phyloP scores from a whole-genome alignment of 179 eudicot genomes.

The Beta corolliflora region DNA sequence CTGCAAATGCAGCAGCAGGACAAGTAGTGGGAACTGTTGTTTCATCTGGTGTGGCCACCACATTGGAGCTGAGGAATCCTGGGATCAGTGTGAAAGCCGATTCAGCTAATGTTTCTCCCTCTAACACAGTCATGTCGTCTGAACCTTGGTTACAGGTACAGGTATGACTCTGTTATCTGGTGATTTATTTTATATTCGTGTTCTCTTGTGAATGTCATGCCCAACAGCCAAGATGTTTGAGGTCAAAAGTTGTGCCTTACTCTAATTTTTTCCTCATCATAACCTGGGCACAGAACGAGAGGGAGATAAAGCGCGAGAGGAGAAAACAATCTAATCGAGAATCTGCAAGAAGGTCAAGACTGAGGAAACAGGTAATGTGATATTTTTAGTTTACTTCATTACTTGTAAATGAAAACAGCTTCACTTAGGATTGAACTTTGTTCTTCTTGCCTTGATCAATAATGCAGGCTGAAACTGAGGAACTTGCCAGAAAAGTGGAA shows the following conservation, averaged over 20 bases:
- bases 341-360: constrained; percentile 96
- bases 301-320: constrained; percentile 86
- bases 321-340: constrained; percentile 96
- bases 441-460: not conserved
- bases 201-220: not conserved
- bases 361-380: constrained; percentile 83
- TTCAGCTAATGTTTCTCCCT: constrained; percentile 44
- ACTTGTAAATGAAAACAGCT: not conserved
- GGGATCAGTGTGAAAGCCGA: constrained; percentile 36
- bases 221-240: not conserved
- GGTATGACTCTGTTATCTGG: not conserved
- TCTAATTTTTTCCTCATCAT: not conserved
- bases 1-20: constrained; percentile 35
- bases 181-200: not conserved
- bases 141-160: constrained; percentile 79
- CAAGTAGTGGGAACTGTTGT: constrained; percentile 38
- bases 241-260: not conserved
- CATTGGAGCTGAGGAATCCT: constrained; percentile 54
- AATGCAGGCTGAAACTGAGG: constrained; percentile 87
- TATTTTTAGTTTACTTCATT: not conserved
- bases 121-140: constrained; percentile 47
- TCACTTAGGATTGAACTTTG: not conserved
- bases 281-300: constrained; percentile 54
- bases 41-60: constrained; percentile 38
- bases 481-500: constrained; percentile 75